Conservation (phyloP, 169 alveolate species). For the Plasmodium adleri region DNA sequence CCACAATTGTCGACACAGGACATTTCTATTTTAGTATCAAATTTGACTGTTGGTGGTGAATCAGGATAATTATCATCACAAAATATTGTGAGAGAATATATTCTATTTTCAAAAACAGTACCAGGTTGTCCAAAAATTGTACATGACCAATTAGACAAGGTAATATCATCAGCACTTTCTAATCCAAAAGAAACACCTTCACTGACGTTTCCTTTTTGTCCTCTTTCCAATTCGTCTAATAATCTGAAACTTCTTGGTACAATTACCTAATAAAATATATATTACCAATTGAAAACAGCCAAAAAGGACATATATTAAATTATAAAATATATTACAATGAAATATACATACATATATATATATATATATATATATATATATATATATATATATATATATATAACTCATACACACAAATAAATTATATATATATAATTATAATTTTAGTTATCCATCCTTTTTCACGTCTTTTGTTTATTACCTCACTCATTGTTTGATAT, state of each 20-base stretch:
- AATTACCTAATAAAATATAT: slow-evolving; percentile 80
- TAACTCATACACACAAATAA: no score
- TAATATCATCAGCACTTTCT: slow-evolving; percentile 94
- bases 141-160: slow-evolving; percentile 95
- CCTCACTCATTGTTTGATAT: slow-evolving; percentile 18
- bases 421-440: no score
- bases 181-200: slow-evolving; percentile 97
- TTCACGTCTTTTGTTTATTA: background rate
- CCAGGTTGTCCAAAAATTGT: slow-evolving; percentile 96
- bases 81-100: slow-evolving; percentile 93
- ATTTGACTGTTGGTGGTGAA: slow-evolving; percentile 96
- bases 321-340: background rate
- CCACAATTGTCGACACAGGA: slow-evolving; percentile 94
- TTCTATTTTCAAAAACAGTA: slow-evolving; percentile 95
- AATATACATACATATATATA: background rate
- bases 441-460: no score
- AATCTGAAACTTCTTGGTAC: slow-evolving; percentile 98
- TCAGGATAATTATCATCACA: slow-evolving; percentile 97
- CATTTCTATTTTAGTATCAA: slow-evolving; percentile 92
- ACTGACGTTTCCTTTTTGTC: slow-evolving; percentile 97
- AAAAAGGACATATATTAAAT: slow-evolving; percentile 1
- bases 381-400: background rate
- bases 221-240: slow-evolving; percentile 97
- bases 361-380: background rate
- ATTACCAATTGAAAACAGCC: background rate